These are phyloP conservation scores for Emericellopsis terricola DNA, from an alignment of 495 filamentous ascomycete genomes.

Conservation along the genomic window DNA sequence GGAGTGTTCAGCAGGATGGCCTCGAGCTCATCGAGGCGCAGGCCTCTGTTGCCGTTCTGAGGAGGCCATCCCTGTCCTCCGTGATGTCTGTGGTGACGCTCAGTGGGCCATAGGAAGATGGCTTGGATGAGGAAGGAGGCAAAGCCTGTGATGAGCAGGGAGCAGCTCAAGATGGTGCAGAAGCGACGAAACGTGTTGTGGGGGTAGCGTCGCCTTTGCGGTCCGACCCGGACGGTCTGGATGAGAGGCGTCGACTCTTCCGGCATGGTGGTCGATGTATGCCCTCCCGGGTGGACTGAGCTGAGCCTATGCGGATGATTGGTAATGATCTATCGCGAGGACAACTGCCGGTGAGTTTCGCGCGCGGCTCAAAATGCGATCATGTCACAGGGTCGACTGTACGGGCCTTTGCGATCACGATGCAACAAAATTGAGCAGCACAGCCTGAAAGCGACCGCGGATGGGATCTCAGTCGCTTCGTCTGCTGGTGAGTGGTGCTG, in stretches of 20 bases:
- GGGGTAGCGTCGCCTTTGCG: slow-evolving; percentile 42
- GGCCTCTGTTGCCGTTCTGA: slow-evolving; percentile 6
- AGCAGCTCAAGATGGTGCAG: slow-evolving; percentile 44
- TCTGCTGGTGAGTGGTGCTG: no score
- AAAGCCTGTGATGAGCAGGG: slow-evolving; percentile 35
- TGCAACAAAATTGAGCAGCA: no score
- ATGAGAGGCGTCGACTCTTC: slow-evolving; percentile 45
- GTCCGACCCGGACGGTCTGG: slow-evolving; percentile 31
- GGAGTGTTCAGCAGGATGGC: slow-evolving; percentile 55
- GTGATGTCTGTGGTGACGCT: slow-evolving; percentile 20
- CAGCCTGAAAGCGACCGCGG: no score
- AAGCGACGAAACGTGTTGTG: slow-evolving; percentile 52
- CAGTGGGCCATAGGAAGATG: slow-evolving; percentile 23
- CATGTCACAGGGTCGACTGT: no score
- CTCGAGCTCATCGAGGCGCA: slow-evolving; percentile 49
- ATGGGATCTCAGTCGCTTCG: no score
- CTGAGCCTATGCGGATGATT: no score
- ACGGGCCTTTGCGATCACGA: no score
- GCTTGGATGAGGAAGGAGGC: slow-evolving; percentile 43
- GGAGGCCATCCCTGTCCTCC: slow-evolving; percentile 5
- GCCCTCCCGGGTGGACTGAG: no score
- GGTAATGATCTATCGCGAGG: no score
- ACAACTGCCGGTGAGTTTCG: no score
- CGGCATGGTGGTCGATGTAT: no score
- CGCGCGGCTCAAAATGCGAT: no score